Conservation (phyloP, 371 early-diverging fungal genomes). For the Actinomucor elegans region DNA sequence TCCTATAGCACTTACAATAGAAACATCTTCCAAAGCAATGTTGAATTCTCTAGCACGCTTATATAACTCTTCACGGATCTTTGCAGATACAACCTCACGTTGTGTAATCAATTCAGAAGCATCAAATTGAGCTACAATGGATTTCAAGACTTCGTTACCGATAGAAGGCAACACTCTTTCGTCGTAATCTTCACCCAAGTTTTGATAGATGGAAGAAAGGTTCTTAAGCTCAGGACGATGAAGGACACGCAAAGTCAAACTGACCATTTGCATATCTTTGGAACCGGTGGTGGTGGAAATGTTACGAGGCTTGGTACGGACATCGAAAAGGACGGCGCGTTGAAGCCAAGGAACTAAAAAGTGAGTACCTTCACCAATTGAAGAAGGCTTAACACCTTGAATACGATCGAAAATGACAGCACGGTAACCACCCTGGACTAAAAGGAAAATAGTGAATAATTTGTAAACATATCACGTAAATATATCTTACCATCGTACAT, state of each 20-base stretch:
- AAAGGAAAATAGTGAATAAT: slow-evolving; percentile 8
- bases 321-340: slow-evolving; percentile 80
- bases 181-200: slow-evolving; percentile 94
- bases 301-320: slow-evolving; percentile 93
- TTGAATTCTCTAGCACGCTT: slow-evolving; percentile 94
- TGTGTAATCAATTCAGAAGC: slow-evolving; percentile 97
- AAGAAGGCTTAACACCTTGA: slow-evolving; percentile 83
- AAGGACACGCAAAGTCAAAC: slow-evolving; percentile 91
- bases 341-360: slow-evolving; percentile 95
- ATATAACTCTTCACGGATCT: slow-evolving; percentile 92
- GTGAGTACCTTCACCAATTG: slow-evolving; percentile 94
- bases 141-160: slow-evolving; percentile 98
- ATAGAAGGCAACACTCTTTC: slow-evolving; percentile 97
- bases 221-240: slow-evolving; percentile 85
- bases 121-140: slow-evolving; percentile 98
- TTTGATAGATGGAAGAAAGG: slow-evolving; percentile 87
- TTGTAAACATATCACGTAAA: background rate
- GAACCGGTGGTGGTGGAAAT: slow-evolving; percentile 95
- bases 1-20: slow-evolving; percentile 69
- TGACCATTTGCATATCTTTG: slow-evolving; percentile 90
- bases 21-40: slow-evolving; percentile 96
- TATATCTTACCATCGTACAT: slow-evolving; percentile 90
- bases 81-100: slow-evolving; percentile 93
- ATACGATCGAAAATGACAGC: slow-evolving; percentile 97
- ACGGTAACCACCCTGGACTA: slow-evolving; percentile 94